Evolutionary conservation across 495 filamentous ascomycete species (phyloP).

Genomic region (Cudoniella acicularis): DNA sequence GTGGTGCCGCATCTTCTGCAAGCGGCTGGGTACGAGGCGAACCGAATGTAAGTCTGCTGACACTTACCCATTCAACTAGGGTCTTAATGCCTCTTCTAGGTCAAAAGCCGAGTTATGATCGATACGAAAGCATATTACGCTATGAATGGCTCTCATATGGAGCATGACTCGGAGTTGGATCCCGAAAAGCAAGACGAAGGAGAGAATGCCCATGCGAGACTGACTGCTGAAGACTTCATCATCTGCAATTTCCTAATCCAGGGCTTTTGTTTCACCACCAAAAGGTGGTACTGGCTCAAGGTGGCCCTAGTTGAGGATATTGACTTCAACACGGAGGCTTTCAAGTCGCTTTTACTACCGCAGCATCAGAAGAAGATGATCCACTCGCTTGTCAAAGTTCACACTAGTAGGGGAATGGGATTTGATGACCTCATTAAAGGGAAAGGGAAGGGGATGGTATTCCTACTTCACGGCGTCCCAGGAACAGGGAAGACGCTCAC

Average conservation of each 20-base stretch:
- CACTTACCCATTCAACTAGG: neutral
- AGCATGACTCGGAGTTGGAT: neutral
- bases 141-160: constrained; percentile 61
- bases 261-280: constrained; percentile 60
- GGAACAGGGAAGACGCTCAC: constrained; percentile 34
- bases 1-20: neutral
- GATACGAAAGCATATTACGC: constrained; percentile 77
- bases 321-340: constrained; percentile 72
- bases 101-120: constrained; percentile 65
- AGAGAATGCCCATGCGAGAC: constrained; percentile 24
- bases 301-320: constrained; percentile 78
- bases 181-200: neutral
- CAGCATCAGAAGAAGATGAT: constrained; percentile 72
- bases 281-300: constrained; percentile 82
- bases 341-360: constrained; percentile 67
- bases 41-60: neutral
- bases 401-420: constrained; percentile 70
- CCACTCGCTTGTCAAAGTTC: constrained; percentile 68
- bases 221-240: constrained; percentile 34
- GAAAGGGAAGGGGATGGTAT: constrained; percentile 51
- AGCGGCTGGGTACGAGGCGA: neutral
- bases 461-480: constrained; percentile 26
- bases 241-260: constrained; percentile 9
- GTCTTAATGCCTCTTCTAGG: neutral
- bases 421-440: constrained; percentile 78